Percentiles rank a stretch among this genome's conserved stretches.
Conservation (phyloP, 306 rosid genomes). For the Rubus idaeus region DNA sequence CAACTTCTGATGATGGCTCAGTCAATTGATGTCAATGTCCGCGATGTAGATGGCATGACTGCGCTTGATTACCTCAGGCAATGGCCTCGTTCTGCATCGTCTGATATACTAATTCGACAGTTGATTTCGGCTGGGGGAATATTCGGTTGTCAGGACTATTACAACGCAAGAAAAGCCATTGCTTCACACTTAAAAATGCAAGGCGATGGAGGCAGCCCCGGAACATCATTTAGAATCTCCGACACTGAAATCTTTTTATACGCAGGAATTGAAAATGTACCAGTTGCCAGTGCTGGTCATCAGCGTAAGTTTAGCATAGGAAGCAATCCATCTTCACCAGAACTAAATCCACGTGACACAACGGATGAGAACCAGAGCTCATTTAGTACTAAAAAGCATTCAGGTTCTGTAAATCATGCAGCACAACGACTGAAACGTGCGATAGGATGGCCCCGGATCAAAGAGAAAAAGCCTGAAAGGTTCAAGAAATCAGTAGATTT, state of each 20-base stretch:
- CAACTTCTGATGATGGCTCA: conserved; percentile 81
- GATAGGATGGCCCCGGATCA: conserved; percentile 64
- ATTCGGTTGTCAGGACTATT: conserved; percentile 63
- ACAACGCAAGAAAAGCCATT: conserved; percentile 73
- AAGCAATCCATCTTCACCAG: conserved; percentile 56
- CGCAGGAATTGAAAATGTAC: conserved; percentile 69
- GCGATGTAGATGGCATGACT: conserved; percentile 70
- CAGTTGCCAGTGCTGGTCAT: conserved; percentile 45
- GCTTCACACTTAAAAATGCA: conserved; percentile 83
- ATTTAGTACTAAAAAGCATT: conserved; percentile 42
- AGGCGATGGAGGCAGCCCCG: conserved; percentile 77
- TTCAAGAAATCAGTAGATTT: conserved; percentile 42
- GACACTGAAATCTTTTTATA: conserved; percentile 76
- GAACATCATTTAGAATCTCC: conserved; percentile 73
- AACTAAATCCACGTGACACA: conserved; percentile 37
- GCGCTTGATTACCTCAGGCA: conserved; percentile 87
- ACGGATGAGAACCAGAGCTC: conserved; percentile 38
- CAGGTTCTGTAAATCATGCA: conserved; percentile 62
- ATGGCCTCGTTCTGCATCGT: conserved; percentile 60
- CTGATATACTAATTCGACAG: conserved; percentile 72
- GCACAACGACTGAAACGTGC: conserved; percentile 61
- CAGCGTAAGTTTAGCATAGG: conserved; percentile 31
- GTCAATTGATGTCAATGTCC: conserved; percentile 61
- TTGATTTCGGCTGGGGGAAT: conserved; percentile 90
- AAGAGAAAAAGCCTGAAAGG: conserved; percentile 47